phyloP scores from a whole-genome alignment of 1,139 yeast species.

The Scheffersomyces illinoinensis region DNA sequence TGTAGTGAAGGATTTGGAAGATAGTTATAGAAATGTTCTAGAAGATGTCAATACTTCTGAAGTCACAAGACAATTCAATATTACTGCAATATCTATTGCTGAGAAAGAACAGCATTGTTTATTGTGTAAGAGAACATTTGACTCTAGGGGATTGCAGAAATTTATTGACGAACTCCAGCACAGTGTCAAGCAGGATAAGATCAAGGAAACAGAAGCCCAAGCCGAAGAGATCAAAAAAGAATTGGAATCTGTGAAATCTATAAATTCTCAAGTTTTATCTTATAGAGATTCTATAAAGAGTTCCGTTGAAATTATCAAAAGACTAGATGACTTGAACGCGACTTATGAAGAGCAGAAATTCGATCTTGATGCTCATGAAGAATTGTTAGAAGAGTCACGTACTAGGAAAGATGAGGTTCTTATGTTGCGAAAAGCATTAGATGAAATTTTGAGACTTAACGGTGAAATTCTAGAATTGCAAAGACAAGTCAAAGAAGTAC shows the following conservation, averaged over 20 bases:
- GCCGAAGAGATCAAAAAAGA: conserved; percentile 34
- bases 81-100: conserved; percentile 64
- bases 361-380: conserved; percentile 6
- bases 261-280: conserved; percentile 28
- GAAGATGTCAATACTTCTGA: conserved; percentile 65
- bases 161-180: conserved; percentile 36
- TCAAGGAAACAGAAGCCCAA: conserved; percentile 36
- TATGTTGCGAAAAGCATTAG: conserved; percentile 27
- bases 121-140: conserved; percentile 65
- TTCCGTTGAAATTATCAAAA: conserved; percentile 4
- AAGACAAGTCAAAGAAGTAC: conserved; percentile 33
- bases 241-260: conserved; percentile 23
- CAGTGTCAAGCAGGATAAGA: conserved; percentile 37
- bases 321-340: conserved; percentile 14
- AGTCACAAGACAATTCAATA: conserved; percentile 64
- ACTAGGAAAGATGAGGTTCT: conserved; percentile 11
- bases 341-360: conserved; percentile 10
- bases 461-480: conserved; percentile 36
- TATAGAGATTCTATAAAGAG: conserved; percentile 22
- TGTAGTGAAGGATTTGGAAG: conserved; percentile 56
- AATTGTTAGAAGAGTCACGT: conserved; percentile 14
- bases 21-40: conserved; percentile 56
- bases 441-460: conserved; percentile 36
- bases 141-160: conserved; percentile 32
- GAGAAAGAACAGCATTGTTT: conserved; percentile 56